Percentiles rank a stretch among this genome's conserved stretches.
Evolutionary conservation across 805 yeast genomes (phyloP).

Genomic region (Metschnikowia santaceciliae): DNA sequence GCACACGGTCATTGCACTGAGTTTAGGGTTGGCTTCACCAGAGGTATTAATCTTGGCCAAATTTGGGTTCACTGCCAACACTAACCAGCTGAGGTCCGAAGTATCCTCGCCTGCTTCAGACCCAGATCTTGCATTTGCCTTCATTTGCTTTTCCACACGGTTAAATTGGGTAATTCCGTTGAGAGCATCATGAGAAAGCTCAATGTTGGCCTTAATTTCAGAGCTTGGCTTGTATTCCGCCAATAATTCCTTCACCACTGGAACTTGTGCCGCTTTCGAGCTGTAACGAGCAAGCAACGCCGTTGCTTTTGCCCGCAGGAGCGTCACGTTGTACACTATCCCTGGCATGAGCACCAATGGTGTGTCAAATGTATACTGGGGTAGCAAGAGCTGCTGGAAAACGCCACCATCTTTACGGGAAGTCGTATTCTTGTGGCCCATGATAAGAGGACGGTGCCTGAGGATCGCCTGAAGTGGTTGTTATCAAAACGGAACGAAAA

Average conservation of each 20-base stretch:
- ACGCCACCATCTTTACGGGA: constrained; percentile 7
- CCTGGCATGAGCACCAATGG: constrained; percentile 57
- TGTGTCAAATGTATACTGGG: constrained; percentile 40
- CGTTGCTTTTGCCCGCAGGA: constrained; percentile 45
- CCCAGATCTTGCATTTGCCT: not conserved
- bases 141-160: constrained; percentile 7
- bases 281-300: constrained; percentile 43
- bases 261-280: constrained; percentile 23
- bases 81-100: constrained; percentile 34
- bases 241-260: constrained; percentile 29
- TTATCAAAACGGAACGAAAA: not conserved
- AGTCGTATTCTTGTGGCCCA: constrained; percentile 5
- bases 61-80: constrained; percentile 34
- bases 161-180: constrained; percentile 28
- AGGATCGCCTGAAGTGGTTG: not conserved
- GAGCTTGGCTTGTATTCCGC: constrained; percentile 29
- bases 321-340: constrained; percentile 55
- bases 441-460: not conserved
- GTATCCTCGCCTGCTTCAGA: not conserved
- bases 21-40: constrained; percentile 2
- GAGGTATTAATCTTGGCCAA: constrained; percentile 25
- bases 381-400: constrained; percentile 26
- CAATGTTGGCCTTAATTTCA: constrained; percentile 6
- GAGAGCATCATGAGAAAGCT: constrained; percentile 28
- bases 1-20: constrained; percentile 35